Percentiles rank a stretch among this genome's conserved stretches.
Evolutionary conservation across 306 rosid genomes (phyloP).

Genomic region (Cicer cuneatum): DNA sequence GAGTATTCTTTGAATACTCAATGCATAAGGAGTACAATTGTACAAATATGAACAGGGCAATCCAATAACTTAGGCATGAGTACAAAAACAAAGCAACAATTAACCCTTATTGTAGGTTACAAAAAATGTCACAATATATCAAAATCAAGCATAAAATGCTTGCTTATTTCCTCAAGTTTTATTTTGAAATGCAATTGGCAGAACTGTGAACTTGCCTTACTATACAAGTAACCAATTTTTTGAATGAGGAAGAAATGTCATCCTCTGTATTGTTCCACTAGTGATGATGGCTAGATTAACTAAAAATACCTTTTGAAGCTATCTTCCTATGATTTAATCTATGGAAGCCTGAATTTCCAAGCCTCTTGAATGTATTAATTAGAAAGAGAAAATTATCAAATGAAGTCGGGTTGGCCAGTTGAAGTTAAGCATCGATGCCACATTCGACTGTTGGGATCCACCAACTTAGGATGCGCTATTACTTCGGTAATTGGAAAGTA

Average conservation of each 20-base stretch:
- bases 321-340: conserved; percentile 51
- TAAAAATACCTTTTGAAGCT: conserved; percentile 44
- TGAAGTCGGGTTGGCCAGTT: conserved; percentile 94
- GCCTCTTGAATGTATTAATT: conserved; percentile 42
- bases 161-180: conserved; percentile 43
- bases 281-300: conserved; percentile 29
- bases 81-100: conserved; percentile 17
- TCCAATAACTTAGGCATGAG: conserved; percentile 23
- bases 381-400: conserved; percentile 43
- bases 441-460: conserved; percentile 91
- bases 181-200: conserved; percentile 38
- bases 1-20: conserved; percentile 31
- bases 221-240: conserved; percentile 43
- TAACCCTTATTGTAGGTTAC: conserved; percentile 38
- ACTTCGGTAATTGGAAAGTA: conserved; percentile 95
- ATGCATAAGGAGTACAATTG: not conserved
- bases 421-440: conserved; percentile 99
- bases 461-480: conserved; percentile 74
- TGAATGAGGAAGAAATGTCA: conserved; percentile 37
- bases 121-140: conserved; percentile 44
- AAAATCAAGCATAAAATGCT: conserved; percentile 41
- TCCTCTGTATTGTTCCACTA: conserved; percentile 54
- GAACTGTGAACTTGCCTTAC: conserved; percentile 41
- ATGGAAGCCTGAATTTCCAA: conserved; percentile 46
- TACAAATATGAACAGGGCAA: conserved; percentile 21